Percentiles rank a stretch among this genome's conserved stretches.
Conservation (phyloP, 768 basidiomycete genomes). For the Pisolithus tinctorius region DNA sequence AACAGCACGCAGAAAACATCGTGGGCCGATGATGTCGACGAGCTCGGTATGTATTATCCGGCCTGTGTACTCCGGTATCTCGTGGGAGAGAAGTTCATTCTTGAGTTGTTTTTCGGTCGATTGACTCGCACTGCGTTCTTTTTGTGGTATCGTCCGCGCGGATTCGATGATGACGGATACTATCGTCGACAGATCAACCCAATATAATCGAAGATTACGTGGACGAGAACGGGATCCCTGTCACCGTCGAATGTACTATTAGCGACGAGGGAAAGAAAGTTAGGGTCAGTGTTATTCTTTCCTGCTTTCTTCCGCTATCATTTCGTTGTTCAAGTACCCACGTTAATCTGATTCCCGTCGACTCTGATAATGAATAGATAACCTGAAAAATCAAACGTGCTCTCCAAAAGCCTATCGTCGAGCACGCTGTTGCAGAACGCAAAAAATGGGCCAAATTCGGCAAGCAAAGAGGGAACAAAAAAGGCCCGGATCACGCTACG, state of each 20-base stretch:
- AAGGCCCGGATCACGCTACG: constrained; percentile 89
- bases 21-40: constrained; percentile 87
- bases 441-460: constrained; percentile 95
- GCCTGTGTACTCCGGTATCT: too few relatives aligned
- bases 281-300: constrained; percentile 47
- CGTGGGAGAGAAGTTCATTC: too few relatives aligned
- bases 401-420: constrained; percentile 87
- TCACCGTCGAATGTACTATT: constrained; percentile 72
- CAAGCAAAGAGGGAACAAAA: constrained; percentile 75
- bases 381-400: constrained; percentile 82
- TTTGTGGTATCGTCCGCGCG: too few relatives aligned
- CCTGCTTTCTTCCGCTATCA: background rate
- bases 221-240: constrained; percentile 82
- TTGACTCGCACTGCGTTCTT: too few relatives aligned
- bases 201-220: constrained; percentile 61
- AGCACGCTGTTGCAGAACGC: constrained; percentile 88
- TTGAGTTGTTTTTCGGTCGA: too few relatives aligned
- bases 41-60: constrained; percentile 42
- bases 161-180: background rate
- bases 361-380: constrained; percentile 41
- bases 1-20: constrained; percentile 49
- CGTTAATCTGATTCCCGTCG: background rate
- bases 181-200: constrained; percentile 33
- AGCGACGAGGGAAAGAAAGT: constrained; percentile 95
- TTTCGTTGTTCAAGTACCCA: background rate